Evolutionary conservation across 345 rosid species (phyloP), one percentile per base, ranked within the genome.

Genomic region (Arabis hirsuta): DNA sequence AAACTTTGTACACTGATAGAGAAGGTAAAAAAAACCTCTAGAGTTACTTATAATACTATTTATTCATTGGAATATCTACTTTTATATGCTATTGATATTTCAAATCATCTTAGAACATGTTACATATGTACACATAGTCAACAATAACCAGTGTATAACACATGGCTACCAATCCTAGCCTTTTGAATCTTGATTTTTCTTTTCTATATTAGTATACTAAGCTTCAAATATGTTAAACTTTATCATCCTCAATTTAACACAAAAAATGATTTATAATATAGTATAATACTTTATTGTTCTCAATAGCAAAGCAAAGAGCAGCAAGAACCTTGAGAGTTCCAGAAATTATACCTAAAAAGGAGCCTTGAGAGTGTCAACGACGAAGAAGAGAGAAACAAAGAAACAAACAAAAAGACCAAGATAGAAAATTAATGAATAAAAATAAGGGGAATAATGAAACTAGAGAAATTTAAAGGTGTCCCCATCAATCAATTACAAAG

Each of bases 401-500:
- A 69, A 54, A 50, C 41, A 69, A 54, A 73, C 73, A 67, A 71
- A 64, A 57, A 54, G 68, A 72, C 32, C 38, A 2, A 41, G 51
- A 67, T 77, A 54, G 48, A 6, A 78, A 66, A 51, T 2, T 3
- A 65, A 36, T 50, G 51, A 66, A 67, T 42, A 24, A 34, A 20
- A 59, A 38, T 16, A 16, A 16, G 16, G 16, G 16, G 16, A 16
- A 16, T 34, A 58, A 55, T 42, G 12, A 4, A 53, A 62, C 36
- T 44, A 46, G 41, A 64, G 57, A 71, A 70, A 74, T 62, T 73
- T 44, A 67, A 72, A 73, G 45, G 63, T 74, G 84, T 83, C 82
- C 39, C 81, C 13, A 65, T 84, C 91, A 73, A 69, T 81, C 77
- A 70, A 59, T 61, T 45, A 79, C 80, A 67, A 56, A 67, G 54